These are phyloP conservation scores for Tagetes patula DNA, from an alignment of 129 eudicot genomes.

Conservation along the genomic window DNA sequence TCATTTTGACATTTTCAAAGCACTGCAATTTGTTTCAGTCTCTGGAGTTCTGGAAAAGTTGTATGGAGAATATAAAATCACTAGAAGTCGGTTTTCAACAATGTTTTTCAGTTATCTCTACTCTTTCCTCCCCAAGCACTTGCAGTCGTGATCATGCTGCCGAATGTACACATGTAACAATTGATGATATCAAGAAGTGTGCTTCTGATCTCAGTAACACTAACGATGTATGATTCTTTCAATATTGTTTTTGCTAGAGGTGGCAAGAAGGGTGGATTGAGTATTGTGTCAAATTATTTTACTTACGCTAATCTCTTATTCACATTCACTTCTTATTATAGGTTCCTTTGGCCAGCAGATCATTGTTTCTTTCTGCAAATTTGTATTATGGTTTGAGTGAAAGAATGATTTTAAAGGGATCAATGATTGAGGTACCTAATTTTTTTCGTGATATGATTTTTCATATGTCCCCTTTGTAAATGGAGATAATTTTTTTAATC, in stretches of 20 bases:
- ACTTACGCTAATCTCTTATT: constrained; percentile 19
- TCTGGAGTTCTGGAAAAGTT: constrained; percentile 63
- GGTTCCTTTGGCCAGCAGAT: constrained; percentile 59
- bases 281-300: constrained; percentile 6
- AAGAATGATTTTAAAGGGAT: constrained; percentile 55
- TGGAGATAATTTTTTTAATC: not conserved
- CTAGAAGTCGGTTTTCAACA: constrained; percentile 63
- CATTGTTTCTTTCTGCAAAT: constrained; percentile 64
- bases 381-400: constrained; percentile 69
- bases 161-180: constrained; percentile 29
- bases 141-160: constrained; percentile 31
- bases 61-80: constrained; percentile 52
- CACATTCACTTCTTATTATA: constrained; percentile 25
- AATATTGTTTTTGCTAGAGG: constrained; percentile 14
- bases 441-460: constrained; percentile 10
- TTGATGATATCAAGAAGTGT: constrained; percentile 50
- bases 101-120: constrained; percentile 38
- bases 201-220: constrained; percentile 65
- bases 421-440: constrained; percentile 61
- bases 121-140: constrained; percentile 39
- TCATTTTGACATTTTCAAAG: constrained; percentile 47
- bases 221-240: constrained; percentile 54
- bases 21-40: constrained; percentile 50
- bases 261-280: no score
- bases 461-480: constrained; percentile 13